Percentiles rank a stretch among this genome's conserved stretches.
phyloP scores from a whole-genome alignment of 2,329 filamentous ascomycete genomes.

The Colletotrichum lupini region DNA sequence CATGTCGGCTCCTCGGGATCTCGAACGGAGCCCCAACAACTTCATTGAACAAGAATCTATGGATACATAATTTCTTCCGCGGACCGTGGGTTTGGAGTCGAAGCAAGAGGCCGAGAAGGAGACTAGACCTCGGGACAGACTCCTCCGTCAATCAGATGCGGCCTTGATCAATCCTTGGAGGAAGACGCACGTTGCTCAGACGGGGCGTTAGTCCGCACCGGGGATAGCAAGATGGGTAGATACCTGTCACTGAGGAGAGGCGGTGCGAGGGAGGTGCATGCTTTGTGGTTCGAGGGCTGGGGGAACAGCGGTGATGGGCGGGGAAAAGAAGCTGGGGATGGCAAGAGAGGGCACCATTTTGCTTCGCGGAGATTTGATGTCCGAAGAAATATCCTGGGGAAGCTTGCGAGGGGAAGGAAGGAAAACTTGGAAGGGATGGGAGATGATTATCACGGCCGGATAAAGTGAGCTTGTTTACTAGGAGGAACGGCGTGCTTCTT shows the following conservation, averaged over 20 bases:
- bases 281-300: not conserved
- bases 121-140: not conserved
- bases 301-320: not conserved
- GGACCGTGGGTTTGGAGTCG: not conserved
- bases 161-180: not conserved
- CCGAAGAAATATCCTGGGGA: not conserved
- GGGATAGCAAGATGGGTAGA: not conserved
- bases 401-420: not conserved
- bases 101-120: not conserved
- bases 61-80: not conserved
- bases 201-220: not conserved
- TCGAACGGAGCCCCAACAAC: not conserved
- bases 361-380: not conserved
- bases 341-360: not conserved
- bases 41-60: not conserved
- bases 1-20: not conserved
- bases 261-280: constrained; percentile 5
- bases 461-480: not conserved
- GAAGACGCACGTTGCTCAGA: not conserved
- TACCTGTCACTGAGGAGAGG: too few relatives aligned
- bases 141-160: constrained; percentile 1
- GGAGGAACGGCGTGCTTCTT: not conserved
- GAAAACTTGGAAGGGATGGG: not conserved
- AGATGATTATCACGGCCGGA: not conserved
- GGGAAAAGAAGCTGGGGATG: not conserved